Base-by-base conservation (phyloP, 768 basidiomycete species). In the Rhizopogon vinicolor region DNA sequence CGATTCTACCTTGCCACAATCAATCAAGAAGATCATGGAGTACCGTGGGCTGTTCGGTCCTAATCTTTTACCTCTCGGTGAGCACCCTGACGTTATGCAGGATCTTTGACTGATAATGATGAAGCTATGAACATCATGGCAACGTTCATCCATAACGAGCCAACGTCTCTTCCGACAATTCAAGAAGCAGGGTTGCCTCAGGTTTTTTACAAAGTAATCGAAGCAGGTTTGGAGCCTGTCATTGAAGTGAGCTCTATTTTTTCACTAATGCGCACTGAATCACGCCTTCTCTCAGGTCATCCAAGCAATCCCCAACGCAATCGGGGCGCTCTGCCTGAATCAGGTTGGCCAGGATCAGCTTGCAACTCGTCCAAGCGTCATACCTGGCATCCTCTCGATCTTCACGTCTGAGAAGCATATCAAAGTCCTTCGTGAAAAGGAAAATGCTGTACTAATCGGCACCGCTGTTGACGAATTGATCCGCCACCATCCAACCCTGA, bases 61-160 rank as follows among this genome's bases (percentile, higher is more conserved):
- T 1, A 88, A 84, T 60, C 82, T 98, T 50, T 82, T 95, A 43
- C 88, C 92, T 2, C 76, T 94, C 43, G 89, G 93, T 93, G 69
- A 37, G 83, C 74, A 31, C 8, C 9, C 39, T 57, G 43, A 9
- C 18, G 35, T 33, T 44, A 28, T 29, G 14, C 45, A 57, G 48
- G 16, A n/a, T 45, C 31, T 31, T 37, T 52, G 40, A 55, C 33
- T 65, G 51, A 65, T 60, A 16, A 35, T 37, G 6, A 19, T 52
- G 8, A 33, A 62, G 93, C 91, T 5, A 91, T 95, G 75, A 93
- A 95, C 68, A 88, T 94, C 65, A 92, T 97, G 86, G 86, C 93
- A 13, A 93, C 93, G 0, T 98, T 98, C 71, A 86, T 98, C 8
- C 96, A 99, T 76, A 99, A 98, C 60, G 97, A 99, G 69, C 97